phyloP scores from a whole-genome alignment of 192 early-diverging fungal genomes.

The Phycomyces nitens region DNA sequence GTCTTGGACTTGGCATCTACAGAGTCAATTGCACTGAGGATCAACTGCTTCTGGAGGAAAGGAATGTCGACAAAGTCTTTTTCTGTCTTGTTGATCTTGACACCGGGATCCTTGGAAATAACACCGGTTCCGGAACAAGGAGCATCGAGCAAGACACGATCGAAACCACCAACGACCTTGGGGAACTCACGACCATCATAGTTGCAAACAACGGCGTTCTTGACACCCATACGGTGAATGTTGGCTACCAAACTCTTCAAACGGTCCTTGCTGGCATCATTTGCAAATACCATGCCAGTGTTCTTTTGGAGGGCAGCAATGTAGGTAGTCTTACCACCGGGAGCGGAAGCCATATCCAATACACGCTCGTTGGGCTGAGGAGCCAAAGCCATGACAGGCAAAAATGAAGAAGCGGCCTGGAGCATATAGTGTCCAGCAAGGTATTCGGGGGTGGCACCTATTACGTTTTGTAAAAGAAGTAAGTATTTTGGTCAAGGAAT shows the following conservation, averaged over 20 bases:
- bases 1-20: conserved; percentile 90
- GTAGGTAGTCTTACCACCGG: conserved; percentile 97
- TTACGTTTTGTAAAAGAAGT: neutral
- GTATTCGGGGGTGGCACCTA: conserved; percentile 97
- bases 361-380: conserved; percentile 94
- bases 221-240: conserved; percentile 35
- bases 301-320: conserved; percentile 95
- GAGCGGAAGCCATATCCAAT: conserved; percentile 97
- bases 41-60: conserved; percentile 93
- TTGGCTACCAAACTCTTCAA: conserved; percentile 75
- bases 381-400: conserved; percentile 93
- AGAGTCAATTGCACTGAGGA: conserved; percentile 95
- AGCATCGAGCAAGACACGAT: conserved; percentile 94
- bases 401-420: conserved; percentile 95
- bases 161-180: conserved; percentile 93
- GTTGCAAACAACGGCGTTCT: conserved; percentile 71
- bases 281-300: conserved; percentile 95
- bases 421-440: conserved; percentile 99
- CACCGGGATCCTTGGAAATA: conserved; percentile 95
- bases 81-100: conserved; percentile 93
- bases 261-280: conserved; percentile 94
- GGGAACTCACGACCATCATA: conserved; percentile 99
- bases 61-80: conserved; percentile 92
- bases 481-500: no score
- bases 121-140: conserved; percentile 99